Conservation (phyloP, 2,329 filamentous ascomycete species). For the Fusarium austroafricanum region DNA sequence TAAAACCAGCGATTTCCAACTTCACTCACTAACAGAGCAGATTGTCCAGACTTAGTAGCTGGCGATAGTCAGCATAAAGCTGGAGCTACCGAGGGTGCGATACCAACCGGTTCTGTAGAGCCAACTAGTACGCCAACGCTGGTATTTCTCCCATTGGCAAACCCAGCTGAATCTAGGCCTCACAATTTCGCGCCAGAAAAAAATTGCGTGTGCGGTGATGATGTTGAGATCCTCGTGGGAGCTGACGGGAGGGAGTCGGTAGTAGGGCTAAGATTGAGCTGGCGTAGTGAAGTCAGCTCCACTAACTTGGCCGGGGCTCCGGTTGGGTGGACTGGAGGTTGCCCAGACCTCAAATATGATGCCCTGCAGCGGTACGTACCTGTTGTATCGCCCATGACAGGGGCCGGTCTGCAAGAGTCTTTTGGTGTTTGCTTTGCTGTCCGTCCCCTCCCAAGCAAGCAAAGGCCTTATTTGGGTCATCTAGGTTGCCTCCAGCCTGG, state of each 20-base stretch:
- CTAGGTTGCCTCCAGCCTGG: not conserved
- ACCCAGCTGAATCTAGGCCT: constrained; percentile 15
- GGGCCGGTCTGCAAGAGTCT: constrained; percentile 8
- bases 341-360: constrained; percentile 29
- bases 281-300: constrained; percentile 42
- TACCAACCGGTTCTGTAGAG: constrained; percentile 16
- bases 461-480: no score
- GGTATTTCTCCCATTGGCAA: constrained; percentile 20
- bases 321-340: constrained; percentile 39
- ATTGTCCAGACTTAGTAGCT: not conserved
- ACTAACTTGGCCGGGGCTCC: constrained; percentile 42
- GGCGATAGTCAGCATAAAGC: constrained; percentile 1
- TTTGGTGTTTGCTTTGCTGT: constrained; percentile 8
- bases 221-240: constrained; percentile 41
- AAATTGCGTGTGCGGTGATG: constrained; percentile 40
- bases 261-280: constrained; percentile 47
- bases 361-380: constrained; percentile 33
- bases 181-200: constrained; percentile 38
- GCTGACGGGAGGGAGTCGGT: constrained; percentile 44
- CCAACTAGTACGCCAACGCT: constrained; percentile 9
- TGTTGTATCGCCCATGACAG: constrained; percentile 3
- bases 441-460: not conserved
- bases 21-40: not conserved
- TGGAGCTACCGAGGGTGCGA: constrained; percentile 21
- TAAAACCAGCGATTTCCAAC: constrained; percentile 12